Evolutionary conservation across 2,329 filamentous ascomycete species (phyloP), one percentile per base, ranked within the genome.

Genomic region (Massarina eburnea): DNA sequence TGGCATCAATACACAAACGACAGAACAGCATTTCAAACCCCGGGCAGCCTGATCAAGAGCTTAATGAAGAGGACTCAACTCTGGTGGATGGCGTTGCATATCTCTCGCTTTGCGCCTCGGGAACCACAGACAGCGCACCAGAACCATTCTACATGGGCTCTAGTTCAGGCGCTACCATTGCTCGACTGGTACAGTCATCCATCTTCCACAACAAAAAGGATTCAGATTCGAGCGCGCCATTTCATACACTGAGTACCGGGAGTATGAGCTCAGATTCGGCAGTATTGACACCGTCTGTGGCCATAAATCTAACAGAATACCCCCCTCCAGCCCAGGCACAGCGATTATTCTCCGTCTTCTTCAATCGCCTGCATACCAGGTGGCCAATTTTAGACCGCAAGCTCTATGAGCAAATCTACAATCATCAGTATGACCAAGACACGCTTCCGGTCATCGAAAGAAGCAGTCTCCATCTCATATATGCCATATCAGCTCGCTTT

Each of bases 71-170:
- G 15, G 48, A 52, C 7, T 57, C 51, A 15, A 59, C 57, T 4
- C 43, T 63, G 7, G 52, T 63, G 10, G 54, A 63, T 39, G 59
- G 59, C 18, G 59, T 63, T 8, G 59, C 59, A 4, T 63, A 63
- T 24, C 51, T 63, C 17, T 63, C 59, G 29, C 43, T 63, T 2
- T 61, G 59, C 24, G 59, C 59, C 8, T 60, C 59, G 34, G 59
- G 59, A 10, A 58, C 57, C 1, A 61, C 58, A 26, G 57, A 61
- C 32, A 49, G 52, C 15, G 48, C 47, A 2, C 49, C 48, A 29
- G 58, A 60, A 34, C 60, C 58, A 6, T 61, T 55, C 42, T 63
- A 63, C 38, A 55, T 63, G 21, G 60, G 60, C 4, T 61, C 58
- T 9, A 61, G 58, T 41, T 61, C 60, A 27, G 60, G 60, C 8